Evolutionary conservation across 2,329 filamentous ascomycete genomes (phyloP), one percentile per base, ranked within the genome.

Genomic region (Nemania sp.): DNA sequence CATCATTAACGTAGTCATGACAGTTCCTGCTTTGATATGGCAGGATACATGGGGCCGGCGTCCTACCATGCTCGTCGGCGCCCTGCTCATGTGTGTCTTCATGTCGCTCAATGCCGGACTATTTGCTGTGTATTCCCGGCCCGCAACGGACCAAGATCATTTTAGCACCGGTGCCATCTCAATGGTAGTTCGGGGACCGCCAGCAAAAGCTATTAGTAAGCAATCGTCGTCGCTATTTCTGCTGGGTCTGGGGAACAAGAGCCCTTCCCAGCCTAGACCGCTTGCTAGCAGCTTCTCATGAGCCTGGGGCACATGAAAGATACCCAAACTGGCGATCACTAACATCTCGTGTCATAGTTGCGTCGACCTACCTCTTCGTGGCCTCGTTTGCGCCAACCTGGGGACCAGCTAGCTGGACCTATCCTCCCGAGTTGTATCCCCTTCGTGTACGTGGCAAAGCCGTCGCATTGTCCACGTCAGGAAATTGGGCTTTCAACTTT

Each of bases 1-100:
- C 72, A 81, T 92, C 68, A 91, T 94, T 79, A 93, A 93, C 73
- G 90, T 94, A 1, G 62, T 87, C 54, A 90, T 91, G 87, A 94
- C 91, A 0, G 73, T 93, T 2, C 89, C 90, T 0, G 90, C 90
- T 1, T 81, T 94, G 21, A 75, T 93, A 58, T 93, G 80, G 78
- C 83, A 93, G 68, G 90, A 95, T 67, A 80, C 81, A 57, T 91
- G 88, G 86, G 91, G 91, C 48, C 90, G 90, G 65, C 90, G 89
- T 43, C 79, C 79, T 1, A 84, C 88, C 4, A 79, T 91, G 37
- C 78, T 91, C n/a, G 70, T 86, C 25, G 89, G 89, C 50, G 83
- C 87, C 5, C 75, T 83, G 21, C 76, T 89, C 48, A 91, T 91
- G 88, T 68, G 60, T 39, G 71, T 78, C 29, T 82, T 76, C 73